These are phyloP conservation scores for Ophiostoma sp. DNA, from an alignment of 2,329 filamentous ascomycete species.

Conservation along the genomic window DNA sequence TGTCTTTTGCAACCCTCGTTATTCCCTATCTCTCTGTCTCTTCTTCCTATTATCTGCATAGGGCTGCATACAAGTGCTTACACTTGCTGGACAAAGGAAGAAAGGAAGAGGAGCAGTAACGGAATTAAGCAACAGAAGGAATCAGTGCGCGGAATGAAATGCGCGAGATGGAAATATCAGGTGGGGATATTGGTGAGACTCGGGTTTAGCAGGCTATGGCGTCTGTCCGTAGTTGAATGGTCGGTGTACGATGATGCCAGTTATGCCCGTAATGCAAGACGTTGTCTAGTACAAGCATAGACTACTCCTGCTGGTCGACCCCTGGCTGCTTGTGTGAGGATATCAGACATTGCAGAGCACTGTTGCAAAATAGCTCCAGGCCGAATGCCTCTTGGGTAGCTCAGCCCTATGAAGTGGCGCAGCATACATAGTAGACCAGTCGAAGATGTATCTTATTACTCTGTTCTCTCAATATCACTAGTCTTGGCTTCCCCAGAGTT, in stretches of 20 bases:
- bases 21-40: not conserved
- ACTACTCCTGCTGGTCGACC: not conserved
- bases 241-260: not conserved
- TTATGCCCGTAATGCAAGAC: not conserved
- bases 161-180: not conserved
- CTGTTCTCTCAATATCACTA: not conserved
- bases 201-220: not conserved
- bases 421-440: not conserved
- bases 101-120: not conserved
- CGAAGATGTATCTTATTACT: not conserved
- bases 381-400: not conserved
- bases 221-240: not conserved
- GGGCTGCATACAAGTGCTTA: not conserved
- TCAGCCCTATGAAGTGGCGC: constrained; percentile 13
- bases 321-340: not conserved
- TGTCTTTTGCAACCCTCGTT: not conserved
- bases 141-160: too few species aligned
- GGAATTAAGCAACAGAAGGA: not conserved
- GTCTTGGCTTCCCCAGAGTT: not conserved
- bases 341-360: not conserved
- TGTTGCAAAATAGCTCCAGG: not conserved
- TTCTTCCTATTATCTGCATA: not conserved
- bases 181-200: not conserved
- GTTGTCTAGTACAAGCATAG: not conserved
- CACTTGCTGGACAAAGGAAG: not conserved